phyloP scores from a whole-genome alignment of 306 rosid genomes.

The Vicia sativa region DNA sequence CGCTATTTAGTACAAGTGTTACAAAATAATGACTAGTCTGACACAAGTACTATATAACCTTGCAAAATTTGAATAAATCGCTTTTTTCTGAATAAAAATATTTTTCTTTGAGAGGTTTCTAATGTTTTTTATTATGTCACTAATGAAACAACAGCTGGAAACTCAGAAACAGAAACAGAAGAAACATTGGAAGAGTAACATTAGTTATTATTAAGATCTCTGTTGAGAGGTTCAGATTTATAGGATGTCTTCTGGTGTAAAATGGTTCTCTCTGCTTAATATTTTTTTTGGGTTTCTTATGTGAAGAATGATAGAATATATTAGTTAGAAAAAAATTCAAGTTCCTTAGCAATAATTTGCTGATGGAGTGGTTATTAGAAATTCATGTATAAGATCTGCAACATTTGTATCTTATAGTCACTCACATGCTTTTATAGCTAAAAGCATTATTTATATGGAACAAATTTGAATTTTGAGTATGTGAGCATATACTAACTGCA shows the following conservation, averaged over 20 bases:
- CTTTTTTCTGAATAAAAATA: not conserved
- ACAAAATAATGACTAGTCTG: not conserved
- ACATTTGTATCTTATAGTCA: slow-evolving; percentile 7
- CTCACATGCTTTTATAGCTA: slow-evolving; percentile 5
- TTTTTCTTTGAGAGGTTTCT: not conserved
- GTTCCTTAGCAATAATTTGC: slow-evolving; percentile 31
- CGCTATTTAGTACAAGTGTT: not conserved
- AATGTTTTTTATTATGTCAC: not conserved
- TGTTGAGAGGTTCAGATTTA: slow-evolving; percentile 41
- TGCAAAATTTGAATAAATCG: not conserved
- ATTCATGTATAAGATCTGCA: slow-evolving; percentile 35
- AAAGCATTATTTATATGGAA: slow-evolving; percentile 36
- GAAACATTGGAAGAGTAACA: slow-evolving; percentile 46
- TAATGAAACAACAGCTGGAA: slow-evolving; percentile 54
- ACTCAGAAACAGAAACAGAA: slow-evolving; percentile 25
- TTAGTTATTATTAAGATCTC: slow-evolving; percentile 32
- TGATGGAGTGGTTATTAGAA: slow-evolving; percentile 33
- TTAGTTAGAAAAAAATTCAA: slow-evolving; percentile 47
- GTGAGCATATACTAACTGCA: too few species aligned
- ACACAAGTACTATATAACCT: too few species aligned
- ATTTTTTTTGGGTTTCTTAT: slow-evolving; percentile 26
- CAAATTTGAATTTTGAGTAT: slow-evolving; percentile 20
- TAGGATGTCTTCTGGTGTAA: slow-evolving; percentile 45
- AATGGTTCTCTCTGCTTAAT: slow-evolving; percentile 35
- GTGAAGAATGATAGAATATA: slow-evolving; percentile 40